These are phyloP conservation scores for Agapanthus africanus DNA, from an alignment of 106 monocot species.

Conservation along the genomic window DNA sequence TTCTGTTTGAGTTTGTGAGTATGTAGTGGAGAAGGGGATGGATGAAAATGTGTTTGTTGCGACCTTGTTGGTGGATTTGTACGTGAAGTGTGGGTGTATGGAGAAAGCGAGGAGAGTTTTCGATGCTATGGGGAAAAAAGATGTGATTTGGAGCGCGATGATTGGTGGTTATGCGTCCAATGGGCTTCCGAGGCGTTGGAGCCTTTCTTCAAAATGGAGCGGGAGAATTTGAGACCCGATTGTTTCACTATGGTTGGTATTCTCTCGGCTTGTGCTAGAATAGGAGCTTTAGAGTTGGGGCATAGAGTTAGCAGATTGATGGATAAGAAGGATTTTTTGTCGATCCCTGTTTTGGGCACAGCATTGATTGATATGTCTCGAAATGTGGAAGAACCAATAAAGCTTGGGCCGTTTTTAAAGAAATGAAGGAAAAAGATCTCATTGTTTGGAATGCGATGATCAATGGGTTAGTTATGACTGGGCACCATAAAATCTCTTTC, in stretches of 20 bases:
- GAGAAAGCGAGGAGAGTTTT: slow-evolving; percentile 41
- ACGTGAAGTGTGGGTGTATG: slow-evolving; percentile 65
- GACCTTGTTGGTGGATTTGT: slow-evolving; percentile 65
- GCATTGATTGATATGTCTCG: slow-evolving; percentile 78
- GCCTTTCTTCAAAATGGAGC: slow-evolving; percentile 50
- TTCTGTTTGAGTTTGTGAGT: slow-evolving; percentile 28
- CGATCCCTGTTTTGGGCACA: slow-evolving; percentile 59
- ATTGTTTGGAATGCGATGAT: no score
- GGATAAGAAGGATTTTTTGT: slow-evolving; percentile 30
- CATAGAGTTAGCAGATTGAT: slow-evolving; percentile 17
- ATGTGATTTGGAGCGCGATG: slow-evolving; percentile 74
- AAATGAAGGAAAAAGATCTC: no score
- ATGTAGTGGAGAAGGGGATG: slow-evolving; percentile 28
- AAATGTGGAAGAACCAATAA: no score
- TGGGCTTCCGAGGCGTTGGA: slow-evolving; percentile 63
- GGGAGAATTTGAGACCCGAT: slow-evolving; percentile 38
- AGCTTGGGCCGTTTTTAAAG: no score
- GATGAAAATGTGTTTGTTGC: slow-evolving; percentile 44
- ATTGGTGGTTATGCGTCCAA: slow-evolving; percentile 70
- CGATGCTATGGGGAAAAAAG: slow-evolving; percentile 45
- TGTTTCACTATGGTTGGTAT: slow-evolving; percentile 63
- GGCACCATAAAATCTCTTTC: slow-evolving; percentile 44
- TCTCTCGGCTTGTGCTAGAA: slow-evolving; percentile 58
- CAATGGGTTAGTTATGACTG: slow-evolving; percentile 76
- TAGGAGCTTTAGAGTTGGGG: slow-evolving; percentile 63